Evolutionary conservation across 73 alveolate species (phyloP).

Genomic region (Tetrahymena malaccensis): DNA sequence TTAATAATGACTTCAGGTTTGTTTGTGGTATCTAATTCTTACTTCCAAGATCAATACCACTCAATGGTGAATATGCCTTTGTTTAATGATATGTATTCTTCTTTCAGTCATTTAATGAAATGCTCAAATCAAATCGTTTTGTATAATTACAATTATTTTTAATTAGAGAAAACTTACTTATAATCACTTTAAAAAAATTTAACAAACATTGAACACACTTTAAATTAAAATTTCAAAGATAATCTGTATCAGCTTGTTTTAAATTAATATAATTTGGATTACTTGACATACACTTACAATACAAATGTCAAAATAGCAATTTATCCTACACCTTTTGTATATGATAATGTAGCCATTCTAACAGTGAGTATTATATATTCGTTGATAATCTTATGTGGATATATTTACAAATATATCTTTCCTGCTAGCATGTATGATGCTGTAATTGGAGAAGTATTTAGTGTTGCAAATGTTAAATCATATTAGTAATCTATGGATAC

Average conservation of each 20-base stretch:
- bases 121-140: not conserved
- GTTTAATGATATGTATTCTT: not conserved
- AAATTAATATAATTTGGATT: not conserved
- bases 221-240: not conserved
- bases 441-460: not conserved
- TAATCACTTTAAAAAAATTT: not conserved
- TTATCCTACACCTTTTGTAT: not conserved
- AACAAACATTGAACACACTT: not conserved
- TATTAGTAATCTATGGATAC: not conserved
- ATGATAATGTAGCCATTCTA: not conserved
- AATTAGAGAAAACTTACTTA: not conserved
- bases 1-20: not conserved
- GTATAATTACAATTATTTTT: not conserved
- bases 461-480: not conserved
- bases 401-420: not conserved
- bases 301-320: not conserved
- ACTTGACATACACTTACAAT: not conserved
- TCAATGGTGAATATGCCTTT: not conserved
- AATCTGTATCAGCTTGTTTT: not conserved
- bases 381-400: not conserved
- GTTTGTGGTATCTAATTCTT: not conserved
- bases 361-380: not conserved
- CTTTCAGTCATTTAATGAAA: not conserved
- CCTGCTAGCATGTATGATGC: not conserved
- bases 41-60: not conserved